Percentiles rank a stretch among this genome's conserved stretches.
phyloP scores from a whole-genome alignment of 805 yeast species.

The Peterozyma toletana region DNA sequence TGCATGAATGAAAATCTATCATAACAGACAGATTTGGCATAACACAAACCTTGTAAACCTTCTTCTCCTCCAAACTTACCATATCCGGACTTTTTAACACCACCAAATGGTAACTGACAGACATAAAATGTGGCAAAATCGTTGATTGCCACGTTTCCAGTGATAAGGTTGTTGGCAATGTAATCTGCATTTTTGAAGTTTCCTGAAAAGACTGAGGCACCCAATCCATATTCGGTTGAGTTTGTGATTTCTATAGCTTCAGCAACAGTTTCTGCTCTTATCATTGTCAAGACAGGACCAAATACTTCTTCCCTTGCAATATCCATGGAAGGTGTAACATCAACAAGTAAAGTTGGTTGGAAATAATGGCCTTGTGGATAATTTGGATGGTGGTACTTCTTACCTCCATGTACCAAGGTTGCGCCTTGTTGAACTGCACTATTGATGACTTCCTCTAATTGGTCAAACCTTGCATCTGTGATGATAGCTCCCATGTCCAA shows the following conservation, averaged over 20 bases:
- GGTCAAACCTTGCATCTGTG: conserved; percentile 64
- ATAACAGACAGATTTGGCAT: conserved; percentile 79
- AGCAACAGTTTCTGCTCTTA: conserved; percentile 59
- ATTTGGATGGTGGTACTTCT: conserved; percentile 75
- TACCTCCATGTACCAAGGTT: conserved; percentile 71
- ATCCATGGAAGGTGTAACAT: conserved; percentile 68
- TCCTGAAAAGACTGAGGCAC: conserved; percentile 82
- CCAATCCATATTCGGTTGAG: conserved; percentile 82
- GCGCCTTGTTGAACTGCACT: conserved; percentile 86
- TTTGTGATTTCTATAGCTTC: conserved; percentile 78
- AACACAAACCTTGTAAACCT: conserved; percentile 86
- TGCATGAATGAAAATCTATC: conserved; percentile 76
- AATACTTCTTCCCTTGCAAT: conserved; percentile 89
- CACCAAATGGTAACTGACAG: conserved; percentile 97
- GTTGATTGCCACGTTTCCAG: conserved; percentile 94
- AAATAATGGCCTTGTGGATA: conserved; percentile 95
- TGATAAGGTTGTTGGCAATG: conserved; percentile 56
- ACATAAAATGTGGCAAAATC: conserved; percentile 96
- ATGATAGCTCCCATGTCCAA: conserved; percentile 97
- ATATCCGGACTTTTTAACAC: conserved; percentile 86
- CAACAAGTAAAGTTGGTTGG: conserved; percentile 80
- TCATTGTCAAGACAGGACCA: conserved; percentile 82
- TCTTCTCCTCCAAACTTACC: conserved; percentile 99
- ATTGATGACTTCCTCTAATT: conserved; percentile 56
- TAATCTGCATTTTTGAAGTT: conserved; percentile 48